Evolutionary conservation across 2,329 filamentous ascomycete species (phyloP), one percentile per base, ranked within the genome.

Genomic region (Colletotrichum cereale): DNA sequence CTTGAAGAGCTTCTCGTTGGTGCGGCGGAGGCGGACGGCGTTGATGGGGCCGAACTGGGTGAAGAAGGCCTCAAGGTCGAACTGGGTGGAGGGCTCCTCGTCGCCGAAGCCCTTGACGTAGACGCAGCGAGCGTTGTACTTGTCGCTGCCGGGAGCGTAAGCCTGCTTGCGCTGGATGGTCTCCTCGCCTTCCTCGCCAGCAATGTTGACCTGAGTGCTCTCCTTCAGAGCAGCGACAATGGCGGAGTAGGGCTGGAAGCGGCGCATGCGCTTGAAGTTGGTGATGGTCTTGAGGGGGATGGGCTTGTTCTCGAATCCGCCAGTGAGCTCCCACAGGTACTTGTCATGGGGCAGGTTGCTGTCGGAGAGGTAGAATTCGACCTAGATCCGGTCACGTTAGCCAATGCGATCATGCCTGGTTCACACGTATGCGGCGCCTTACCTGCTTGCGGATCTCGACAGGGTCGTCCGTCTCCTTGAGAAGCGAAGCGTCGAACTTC

Each of bases 281-380:
- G 91, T 90, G 75, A 99, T 90, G 73, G 91, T 88, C 78, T 91
- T 91, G 75, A 99, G 86, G 29, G 91, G 86, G 47, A 99, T 91
- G 53, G 95, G 88, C 81, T 93, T 92, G 86, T 98, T 97, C 78
- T 92, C 88, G 74, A 89, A 86, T 68, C 96, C 96, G 48, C 91
- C 92, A 66, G 94, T 93, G 78, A 91, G 87, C 74, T 90, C 87
- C 85, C 95, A 93, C 76, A 99, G 88, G 85, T 94, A 97, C 81
- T 94, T 93, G 83, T 99, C 97, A 78, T 90, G 91, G 62, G 92
- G 92, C 47, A 99, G 89, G 83, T 98, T 98, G 78, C 92, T 93
- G 81, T 97, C 93, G 78, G 93, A 93, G 83, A 98, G 97, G 87
- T 98, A 98, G 83, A 97, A 98, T 80, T 98, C 95, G 77, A 97